These are phyloP conservation scores for Naganishia sp. DNA, from an alignment of 1,284 basidiomycete species.

Conservation along the genomic window DNA sequence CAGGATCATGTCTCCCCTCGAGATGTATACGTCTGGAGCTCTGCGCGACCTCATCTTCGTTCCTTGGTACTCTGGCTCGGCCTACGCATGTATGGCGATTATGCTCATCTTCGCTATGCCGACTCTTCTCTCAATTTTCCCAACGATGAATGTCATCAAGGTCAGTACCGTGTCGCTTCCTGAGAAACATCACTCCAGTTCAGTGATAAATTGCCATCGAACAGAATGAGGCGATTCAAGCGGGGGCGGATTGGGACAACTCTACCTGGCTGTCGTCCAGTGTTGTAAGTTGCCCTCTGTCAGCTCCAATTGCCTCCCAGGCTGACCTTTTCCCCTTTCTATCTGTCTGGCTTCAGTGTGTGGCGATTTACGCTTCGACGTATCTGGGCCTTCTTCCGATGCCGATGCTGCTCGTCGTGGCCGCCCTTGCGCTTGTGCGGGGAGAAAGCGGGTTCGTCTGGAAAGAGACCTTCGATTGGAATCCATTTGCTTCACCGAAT, in stretches of 20 bases:
- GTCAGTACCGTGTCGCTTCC: not conserved
- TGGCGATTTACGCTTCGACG: slow-evolving; percentile 5
- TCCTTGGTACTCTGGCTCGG: slow-evolving; percentile 3
- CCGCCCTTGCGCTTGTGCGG: not conserved
- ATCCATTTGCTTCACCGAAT: not conserved
- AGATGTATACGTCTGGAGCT: not conserved
- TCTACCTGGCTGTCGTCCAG: slow-evolving; percentile 13
- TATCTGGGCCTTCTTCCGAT: slow-evolving; percentile 3
- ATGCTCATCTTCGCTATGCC: slow-evolving; percentile 14
- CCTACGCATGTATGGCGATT: not conserved
- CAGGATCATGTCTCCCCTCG: not conserved
- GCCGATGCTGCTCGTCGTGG: slow-evolving; percentile 13
- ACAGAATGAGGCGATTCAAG: not conserved
- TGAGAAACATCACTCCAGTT: not conserved
- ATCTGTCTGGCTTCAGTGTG: not conserved
- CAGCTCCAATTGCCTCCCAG: not conserved
- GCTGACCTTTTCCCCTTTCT: not conserved
- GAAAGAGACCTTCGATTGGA: slow-evolving; percentile 2
- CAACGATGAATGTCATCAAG: not conserved
- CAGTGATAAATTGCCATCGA: not conserved
- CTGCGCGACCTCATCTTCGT: not conserved
- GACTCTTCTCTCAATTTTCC: not conserved
- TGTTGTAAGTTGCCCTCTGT: not conserved
- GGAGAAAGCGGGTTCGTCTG: slow-evolving; percentile 17
- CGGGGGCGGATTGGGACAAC: not conserved